phyloP scores from a whole-genome alignment of 2,329 filamentous ascomycete genomes.

The Diaporthe citrichinensis region DNA sequence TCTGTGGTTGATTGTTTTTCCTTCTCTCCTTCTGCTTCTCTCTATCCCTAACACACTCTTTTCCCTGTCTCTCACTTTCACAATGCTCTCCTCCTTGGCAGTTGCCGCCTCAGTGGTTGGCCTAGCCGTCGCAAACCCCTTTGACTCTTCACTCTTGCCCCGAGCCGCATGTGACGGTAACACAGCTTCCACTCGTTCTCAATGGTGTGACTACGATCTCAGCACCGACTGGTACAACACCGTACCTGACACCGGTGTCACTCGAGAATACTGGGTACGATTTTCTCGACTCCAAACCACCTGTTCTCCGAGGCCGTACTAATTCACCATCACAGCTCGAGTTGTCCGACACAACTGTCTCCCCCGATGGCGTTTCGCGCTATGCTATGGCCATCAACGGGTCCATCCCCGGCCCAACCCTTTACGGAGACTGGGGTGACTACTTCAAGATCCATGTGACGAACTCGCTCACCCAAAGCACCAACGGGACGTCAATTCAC shows the following conservation, averaged over 20 bases:
- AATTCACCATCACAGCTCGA: conserved; percentile 42
- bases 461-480: conserved; percentile 50
- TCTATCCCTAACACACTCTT: not conserved
- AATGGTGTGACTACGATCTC: conserved; percentile 59
- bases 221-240: conserved; percentile 53
- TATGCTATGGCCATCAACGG: conserved; percentile 56
- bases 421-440: conserved; percentile 54
- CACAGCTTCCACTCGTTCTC: conserved; percentile 47
- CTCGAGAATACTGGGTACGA: conserved; percentile 54
- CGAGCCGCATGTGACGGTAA: conserved; percentile 43
- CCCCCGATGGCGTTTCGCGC: conserved; percentile 57
- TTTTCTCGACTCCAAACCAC: too few species aligned
- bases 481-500: conserved; percentile 56
- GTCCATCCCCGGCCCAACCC: conserved; percentile 36
- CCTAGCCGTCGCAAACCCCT: conserved; percentile 21
- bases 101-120: conserved; percentile 32
- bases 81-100: conserved; percentile 27
- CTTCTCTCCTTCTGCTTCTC: not conserved
- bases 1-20: conserved; percentile 3
- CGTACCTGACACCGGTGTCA: conserved; percentile 57
- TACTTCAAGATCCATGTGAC: conserved; percentile 51
- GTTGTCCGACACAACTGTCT: conserved; percentile 50
- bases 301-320: not conserved
- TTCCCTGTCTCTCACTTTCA: not conserved
- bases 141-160: conserved; percentile 3